Conservation (phyloP, 371 early-diverging fungal species). For the Mucor racemosus region DNA sequence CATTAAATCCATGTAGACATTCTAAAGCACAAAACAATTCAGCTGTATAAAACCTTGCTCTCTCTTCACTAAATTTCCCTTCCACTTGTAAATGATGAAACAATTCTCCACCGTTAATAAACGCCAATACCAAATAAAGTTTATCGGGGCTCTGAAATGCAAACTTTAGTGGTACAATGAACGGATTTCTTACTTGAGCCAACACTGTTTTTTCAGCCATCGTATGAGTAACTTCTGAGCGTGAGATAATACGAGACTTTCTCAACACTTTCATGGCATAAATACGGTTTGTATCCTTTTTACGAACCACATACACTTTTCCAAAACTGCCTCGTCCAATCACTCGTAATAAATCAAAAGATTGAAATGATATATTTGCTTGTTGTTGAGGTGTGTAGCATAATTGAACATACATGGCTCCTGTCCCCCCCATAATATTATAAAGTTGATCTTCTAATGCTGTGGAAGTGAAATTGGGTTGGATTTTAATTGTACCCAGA, state of each 20-base stretch:
- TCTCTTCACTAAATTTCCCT: slow-evolving; percentile 72
- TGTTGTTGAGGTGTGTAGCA: slow-evolving; percentile 72
- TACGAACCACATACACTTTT: slow-evolving; percentile 96
- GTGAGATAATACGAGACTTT: slow-evolving; percentile 93
- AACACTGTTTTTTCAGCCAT: slow-evolving; percentile 91
- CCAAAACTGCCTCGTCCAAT: slow-evolving; percentile 97
- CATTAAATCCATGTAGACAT: slow-evolving; percentile 87
- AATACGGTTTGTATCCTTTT: slow-evolving; percentile 91
- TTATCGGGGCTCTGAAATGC: slow-evolving; percentile 89
- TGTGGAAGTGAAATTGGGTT: slow-evolving; percentile 68
- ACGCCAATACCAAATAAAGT: slow-evolving; percentile 89
- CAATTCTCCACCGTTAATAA: slow-evolving; percentile 94
- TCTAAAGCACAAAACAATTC: slow-evolving; percentile 83
- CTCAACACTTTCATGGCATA: slow-evolving; percentile 98
- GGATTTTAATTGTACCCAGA: slow-evolving; percentile 69
- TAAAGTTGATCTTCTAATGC: slow-evolving; percentile 40
- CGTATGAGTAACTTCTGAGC: slow-evolving; percentile 87
- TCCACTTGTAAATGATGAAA: slow-evolving; percentile 89
- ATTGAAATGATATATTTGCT: slow-evolving; percentile 80
- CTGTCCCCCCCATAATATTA: slow-evolving; percentile 58
- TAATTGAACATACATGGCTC: slow-evolving; percentile 68
- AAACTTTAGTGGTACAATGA: slow-evolving; percentile 87
- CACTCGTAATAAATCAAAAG: slow-evolving; percentile 94
- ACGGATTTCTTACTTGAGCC: slow-evolving; percentile 84
- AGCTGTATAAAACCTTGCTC: slow-evolving; percentile 75